phyloP scores from a whole-genome alignment of 1,284 basidiomycete genomes.

The Taiwanofungus camphoratus region DNA sequence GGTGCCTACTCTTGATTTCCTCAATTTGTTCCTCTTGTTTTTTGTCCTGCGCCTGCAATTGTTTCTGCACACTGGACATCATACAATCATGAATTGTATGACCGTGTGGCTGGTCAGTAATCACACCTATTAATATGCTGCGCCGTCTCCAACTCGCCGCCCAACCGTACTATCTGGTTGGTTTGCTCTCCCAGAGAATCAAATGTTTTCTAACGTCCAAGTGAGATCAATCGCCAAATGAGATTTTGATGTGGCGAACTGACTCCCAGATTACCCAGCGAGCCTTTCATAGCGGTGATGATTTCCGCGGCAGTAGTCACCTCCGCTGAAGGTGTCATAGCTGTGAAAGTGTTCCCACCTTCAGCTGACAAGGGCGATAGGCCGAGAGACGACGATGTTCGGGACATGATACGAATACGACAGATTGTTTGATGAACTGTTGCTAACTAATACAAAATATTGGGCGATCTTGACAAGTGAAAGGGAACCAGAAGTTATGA shows the following conservation, averaged over 20 bases:
- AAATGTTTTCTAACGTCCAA: constrained; percentile 24
- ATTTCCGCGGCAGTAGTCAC: constrained; percentile 13
- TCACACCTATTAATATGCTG: constrained; percentile 22
- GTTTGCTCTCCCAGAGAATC: constrained; percentile 32
- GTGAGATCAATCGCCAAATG: constrained; percentile 3
- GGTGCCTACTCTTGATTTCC: constrained; percentile 40
- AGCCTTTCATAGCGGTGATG: constrained; percentile 22
- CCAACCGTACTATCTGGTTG: constrained; percentile 25
- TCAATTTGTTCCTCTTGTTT: constrained; percentile 38
- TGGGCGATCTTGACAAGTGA: no score
- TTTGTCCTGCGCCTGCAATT: constrained; percentile 37
- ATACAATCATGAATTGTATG: neutral
- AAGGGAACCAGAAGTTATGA: no score
- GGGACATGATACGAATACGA: no score
- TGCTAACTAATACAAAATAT: no score
- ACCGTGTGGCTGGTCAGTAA: neutral
- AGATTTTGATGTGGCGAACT: constrained; percentile 6
- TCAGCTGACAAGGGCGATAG: no score
- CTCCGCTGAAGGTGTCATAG: no score
- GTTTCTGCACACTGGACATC: constrained; percentile 33
- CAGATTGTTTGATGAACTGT: no score
- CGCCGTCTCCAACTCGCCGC: constrained; percentile 27
- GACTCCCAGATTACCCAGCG: constrained; percentile 21
- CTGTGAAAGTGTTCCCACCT: no score
- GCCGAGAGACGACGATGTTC: no score